Evolutionary conservation across 352 stramenopile species (phyloP), one percentile per base, ranked within the genome.

Genomic region (Phytophthora boehmeriae): DNA sequence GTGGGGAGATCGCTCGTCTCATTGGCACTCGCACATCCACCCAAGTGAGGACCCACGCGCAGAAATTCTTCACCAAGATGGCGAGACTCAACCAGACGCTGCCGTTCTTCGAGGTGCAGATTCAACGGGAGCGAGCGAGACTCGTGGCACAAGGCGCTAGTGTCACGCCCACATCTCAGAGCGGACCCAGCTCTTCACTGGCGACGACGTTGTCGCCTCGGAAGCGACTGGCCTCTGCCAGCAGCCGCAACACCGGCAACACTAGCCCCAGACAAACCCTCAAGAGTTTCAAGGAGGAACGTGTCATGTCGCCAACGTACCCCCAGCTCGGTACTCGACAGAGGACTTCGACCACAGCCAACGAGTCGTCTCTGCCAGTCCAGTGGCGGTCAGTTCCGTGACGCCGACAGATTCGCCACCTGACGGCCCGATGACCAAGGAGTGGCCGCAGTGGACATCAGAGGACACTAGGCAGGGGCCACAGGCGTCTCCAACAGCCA

Each of bases 11-110:
- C 64, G 83, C 88, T 2, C 71, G 82, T 17, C 74, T 92, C 63
- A 92, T 96, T 53, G 86, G 84, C 59, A 88, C 86, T 30, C 79
- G 88, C 49, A 95, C 86, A 20, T 90, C 87, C 23, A 92, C 88
- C 10, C 88, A 96, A 56, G 86, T 93, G 53, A 86, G 88, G 11
- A 94, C 85, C 4, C 88, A 96, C 59, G 88, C 88, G 17, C 88
- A 96, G 58, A 96, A 96, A 71, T 96, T 93, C 69, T 96, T 96
- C 62, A 90, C 83, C 39, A 95, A 94, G 63, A 67, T 96, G 39
- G 84, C 83, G 34, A 75, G 80, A n/a, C 70, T 79, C 32, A 87
- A 88, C 56, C 80, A 89, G 54, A 83, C 77, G 44, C 73, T 93
- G 56, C 81, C 83, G 32, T 80, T 90, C 63, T 93, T 93, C 52